These are phyloP conservation scores for Sporisorium reilianum DNA, from an alignment of 1,284 basidiomycete genomes.

Conservation along the genomic window DNA sequence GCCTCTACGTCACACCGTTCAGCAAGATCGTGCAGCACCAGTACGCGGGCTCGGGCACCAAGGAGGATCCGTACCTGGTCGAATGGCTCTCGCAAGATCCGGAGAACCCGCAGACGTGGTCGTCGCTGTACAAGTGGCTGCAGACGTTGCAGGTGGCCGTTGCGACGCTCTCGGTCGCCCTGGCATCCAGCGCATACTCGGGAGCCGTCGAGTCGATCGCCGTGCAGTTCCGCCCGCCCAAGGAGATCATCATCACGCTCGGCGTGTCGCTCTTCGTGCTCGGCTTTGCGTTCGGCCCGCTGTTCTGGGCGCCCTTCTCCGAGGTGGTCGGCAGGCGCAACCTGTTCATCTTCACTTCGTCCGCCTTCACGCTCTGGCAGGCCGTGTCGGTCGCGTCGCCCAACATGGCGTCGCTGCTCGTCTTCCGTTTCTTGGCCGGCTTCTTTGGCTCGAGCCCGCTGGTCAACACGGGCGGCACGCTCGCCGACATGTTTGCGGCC, in stretches of 20 bases:
- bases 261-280: slow-evolving; percentile 78
- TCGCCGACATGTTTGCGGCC: slow-evolving; percentile 78
- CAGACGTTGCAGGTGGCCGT: slow-evolving; percentile 59
- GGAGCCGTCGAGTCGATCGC: slow-evolving; percentile 54
- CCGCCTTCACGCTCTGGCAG: slow-evolving; percentile 77
- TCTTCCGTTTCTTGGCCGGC: slow-evolving; percentile 79
- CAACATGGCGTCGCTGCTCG: slow-evolving; percentile 76
- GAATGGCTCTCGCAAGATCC: slow-evolving; percentile 52
- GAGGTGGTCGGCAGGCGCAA: slow-evolving; percentile 76
- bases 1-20: slow-evolving; percentile 68
- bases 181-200: slow-evolving; percentile 58
- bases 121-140: slow-evolving; percentile 49
- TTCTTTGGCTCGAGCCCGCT: slow-evolving; percentile 73
- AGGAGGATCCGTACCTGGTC: slow-evolving; percentile 70
- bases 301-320: slow-evolving; percentile 76
- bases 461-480: slow-evolving; percentile 72
- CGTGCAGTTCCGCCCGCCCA: slow-evolving; percentile 42
- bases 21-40: slow-evolving; percentile 66
- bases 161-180: slow-evolving; percentile 59
- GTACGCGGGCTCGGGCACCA: slow-evolving; percentile 70
- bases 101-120: slow-evolving; percentile 52
- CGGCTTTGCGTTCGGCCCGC: slow-evolving; percentile 72
- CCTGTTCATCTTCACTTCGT: slow-evolving; percentile 76
- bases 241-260: slow-evolving; percentile 50
- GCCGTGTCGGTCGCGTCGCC: slow-evolving; percentile 76